These are phyloP conservation scores for Pythium myriotylum DNA, from an alignment of 352 stramenopile genomes.

Conservation along the genomic window DNA sequence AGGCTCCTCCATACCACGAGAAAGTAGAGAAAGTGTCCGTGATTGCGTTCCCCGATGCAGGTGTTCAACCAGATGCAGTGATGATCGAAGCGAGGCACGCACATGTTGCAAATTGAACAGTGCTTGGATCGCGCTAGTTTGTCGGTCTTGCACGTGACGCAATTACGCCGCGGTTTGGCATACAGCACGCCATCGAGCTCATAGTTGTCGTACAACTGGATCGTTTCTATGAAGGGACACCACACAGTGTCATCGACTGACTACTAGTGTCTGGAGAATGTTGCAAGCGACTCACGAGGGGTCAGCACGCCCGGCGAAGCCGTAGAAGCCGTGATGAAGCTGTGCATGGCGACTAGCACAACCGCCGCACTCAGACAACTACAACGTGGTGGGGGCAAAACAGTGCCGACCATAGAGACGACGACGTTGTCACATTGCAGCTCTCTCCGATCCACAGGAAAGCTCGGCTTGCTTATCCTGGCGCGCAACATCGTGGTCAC, in stretches of 20 bases:
- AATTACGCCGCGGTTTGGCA: constrained; percentile 28
- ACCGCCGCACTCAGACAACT: constrained; percentile 41
- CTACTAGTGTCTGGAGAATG: background rate
- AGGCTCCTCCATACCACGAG: constrained; percentile 33
- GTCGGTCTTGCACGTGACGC: constrained; percentile 46
- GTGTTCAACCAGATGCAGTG: constrained; percentile 69
- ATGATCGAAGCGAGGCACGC: constrained; percentile 68
- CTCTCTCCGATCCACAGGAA: background rate
- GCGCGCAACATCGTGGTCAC: background rate
- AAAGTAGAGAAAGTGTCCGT: constrained; percentile 58
- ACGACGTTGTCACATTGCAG: too few relatives aligned
- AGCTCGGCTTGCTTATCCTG: background rate
- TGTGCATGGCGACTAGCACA: constrained; percentile 47
- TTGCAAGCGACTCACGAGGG: constrained; percentile 31
- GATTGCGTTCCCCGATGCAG: constrained; percentile 69
- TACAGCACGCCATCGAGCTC: constrained; percentile 53
- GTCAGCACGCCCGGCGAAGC: constrained; percentile 45
- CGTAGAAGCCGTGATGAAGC: constrained; percentile 53
- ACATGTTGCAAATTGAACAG: constrained; percentile 65
- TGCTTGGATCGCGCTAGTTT: constrained; percentile 77
- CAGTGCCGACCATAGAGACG: background rate
- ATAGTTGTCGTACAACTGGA: constrained; percentile 60
- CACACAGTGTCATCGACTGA: background rate
- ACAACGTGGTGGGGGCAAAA: background rate
- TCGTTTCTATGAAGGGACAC: constrained; percentile 33